A percentile compares a stretch with the other conserved stretches of the same genome.
Evolutionary conservation across 31 red algal genomes (phyloP).

Genomic region (Asparagopsis taxiformis): DNA sequence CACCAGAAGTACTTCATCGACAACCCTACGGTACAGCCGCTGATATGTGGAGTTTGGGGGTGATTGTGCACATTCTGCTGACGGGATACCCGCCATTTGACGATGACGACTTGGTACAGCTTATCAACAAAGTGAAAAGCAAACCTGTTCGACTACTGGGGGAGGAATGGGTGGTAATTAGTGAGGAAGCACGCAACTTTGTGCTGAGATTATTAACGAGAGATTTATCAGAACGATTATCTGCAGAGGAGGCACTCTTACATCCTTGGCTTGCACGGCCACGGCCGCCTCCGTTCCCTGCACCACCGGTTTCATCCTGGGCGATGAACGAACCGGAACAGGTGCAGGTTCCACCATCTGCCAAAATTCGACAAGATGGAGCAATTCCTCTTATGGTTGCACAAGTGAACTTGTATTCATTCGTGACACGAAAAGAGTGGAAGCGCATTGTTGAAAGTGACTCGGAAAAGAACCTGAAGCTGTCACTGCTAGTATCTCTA

Average conservation of each 20-base stretch:
- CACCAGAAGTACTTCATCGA: slow-evolving; percentile 61
- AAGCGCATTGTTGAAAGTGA: slow-evolving; percentile 42
- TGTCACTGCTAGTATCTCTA: slow-evolving; percentile 71
- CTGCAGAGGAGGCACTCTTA: slow-evolving; percentile 44
- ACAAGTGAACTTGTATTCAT: slow-evolving; percentile 43
- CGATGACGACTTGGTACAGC: slow-evolving; percentile 65
- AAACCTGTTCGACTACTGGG: slow-evolving; percentile 1
- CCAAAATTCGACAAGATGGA: slow-evolving; percentile 28
- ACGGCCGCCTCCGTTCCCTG: slow-evolving; percentile 55
- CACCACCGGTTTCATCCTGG: slow-evolving; percentile 29
- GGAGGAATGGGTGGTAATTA: slow-evolving; percentile 42
- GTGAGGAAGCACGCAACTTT: slow-evolving; percentile 43
- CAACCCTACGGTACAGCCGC: slow-evolving; percentile 74
- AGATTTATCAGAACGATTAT: slow-evolving; percentile 33
- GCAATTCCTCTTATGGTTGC: slow-evolving; percentile 33
- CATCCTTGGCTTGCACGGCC: slow-evolving; percentile 62
- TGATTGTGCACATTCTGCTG: slow-evolving; percentile 71
- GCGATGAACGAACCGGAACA: neutral
- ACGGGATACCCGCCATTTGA: slow-evolving; percentile 79
- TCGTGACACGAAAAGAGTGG: slow-evolving; percentile 55
- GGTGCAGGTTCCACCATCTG: slow-evolving; percentile 19
- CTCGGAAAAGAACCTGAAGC: slow-evolving; percentile 43
- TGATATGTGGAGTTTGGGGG: slow-evolving; percentile 80
- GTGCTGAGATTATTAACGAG: slow-evolving; percentile 34
- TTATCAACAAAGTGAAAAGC: slow-evolving; percentile 70